phyloP scores from a whole-genome alignment of 306 rosid species.

The Rubus idaeus region DNA sequence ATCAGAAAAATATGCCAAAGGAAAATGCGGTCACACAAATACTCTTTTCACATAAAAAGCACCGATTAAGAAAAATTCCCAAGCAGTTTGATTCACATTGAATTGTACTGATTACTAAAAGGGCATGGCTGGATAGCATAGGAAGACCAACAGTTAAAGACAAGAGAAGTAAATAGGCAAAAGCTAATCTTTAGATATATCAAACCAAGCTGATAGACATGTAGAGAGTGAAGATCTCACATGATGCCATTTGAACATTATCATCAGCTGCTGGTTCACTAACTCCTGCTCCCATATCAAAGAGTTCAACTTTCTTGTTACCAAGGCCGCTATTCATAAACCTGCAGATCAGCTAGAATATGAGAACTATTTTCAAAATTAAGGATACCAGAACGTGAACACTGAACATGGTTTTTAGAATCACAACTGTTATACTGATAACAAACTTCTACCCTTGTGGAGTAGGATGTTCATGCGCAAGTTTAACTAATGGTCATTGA shows the following conservation, averaged over 20 bases:
- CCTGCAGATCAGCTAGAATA: constrained; percentile 53
- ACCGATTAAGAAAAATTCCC: not conserved
- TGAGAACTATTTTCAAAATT: constrained; percentile 12
- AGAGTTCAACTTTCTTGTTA: constrained; percentile 88
- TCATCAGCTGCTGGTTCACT: constrained; percentile 82
- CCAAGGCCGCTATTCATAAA: constrained; percentile 72
- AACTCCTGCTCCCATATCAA: constrained; percentile 89
- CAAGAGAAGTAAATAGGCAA: not conserved
- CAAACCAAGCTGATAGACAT: not conserved
- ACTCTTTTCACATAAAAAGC: not conserved
- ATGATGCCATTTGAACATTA: constrained; percentile 81
- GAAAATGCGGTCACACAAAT: constrained; percentile 27
- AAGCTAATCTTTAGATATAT: not conserved
- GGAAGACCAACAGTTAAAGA: not conserved
- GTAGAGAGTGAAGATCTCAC: constrained; percentile 42
- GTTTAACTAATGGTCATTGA: constrained; percentile 9
- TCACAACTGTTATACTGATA: not conserved
- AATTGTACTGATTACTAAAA: not conserved
- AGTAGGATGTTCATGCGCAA: not conserved
- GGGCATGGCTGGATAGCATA: not conserved
- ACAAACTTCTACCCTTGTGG: not conserved
- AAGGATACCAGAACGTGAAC: not conserved
- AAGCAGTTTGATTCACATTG: not conserved
- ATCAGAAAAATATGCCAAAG: constrained; percentile 33
- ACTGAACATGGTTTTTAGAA: not conserved